A percentile compares a stretch with the other conserved stretches of the same genome.
Evolutionary conservation across 345 rosid species (phyloP).

Genomic region (Hibiscus mutabilis): DNA sequence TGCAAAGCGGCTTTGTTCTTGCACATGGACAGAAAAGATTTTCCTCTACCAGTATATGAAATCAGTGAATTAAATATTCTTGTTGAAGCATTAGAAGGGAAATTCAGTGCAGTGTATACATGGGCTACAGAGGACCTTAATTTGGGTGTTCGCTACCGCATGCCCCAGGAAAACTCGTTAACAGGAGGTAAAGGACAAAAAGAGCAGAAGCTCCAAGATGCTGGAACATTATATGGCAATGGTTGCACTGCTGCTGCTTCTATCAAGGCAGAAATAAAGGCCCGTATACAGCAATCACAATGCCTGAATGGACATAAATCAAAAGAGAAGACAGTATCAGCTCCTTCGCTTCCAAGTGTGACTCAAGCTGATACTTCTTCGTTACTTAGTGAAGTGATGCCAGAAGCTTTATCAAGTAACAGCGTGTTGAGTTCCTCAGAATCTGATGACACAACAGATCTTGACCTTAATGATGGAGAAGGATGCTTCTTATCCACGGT

Average conservation of each 20-base stretch:
- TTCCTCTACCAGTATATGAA: conserved; percentile 46
- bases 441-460: conserved; percentile 12
- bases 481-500: neutral
- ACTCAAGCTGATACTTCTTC: neutral
- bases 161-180: conserved; percentile 13
- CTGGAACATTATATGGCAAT: neutral
- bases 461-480: neutral
- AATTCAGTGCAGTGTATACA: conserved; percentile 36
- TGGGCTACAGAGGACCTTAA: conserved; percentile 40
- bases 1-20: conserved; percentile 57
- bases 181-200: conserved; percentile 8
- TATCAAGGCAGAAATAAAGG: conserved; percentile 29
- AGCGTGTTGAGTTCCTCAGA: conserved; percentile 33
- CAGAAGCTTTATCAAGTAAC: conserved; percentile 18
- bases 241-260: conserved; percentile 19
- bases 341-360: neutral
- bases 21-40: conserved; percentile 46
- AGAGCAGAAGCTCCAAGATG: too few species aligned
- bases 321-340: conserved; percentile 13
- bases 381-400: neutral
- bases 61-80: conserved; percentile 48
- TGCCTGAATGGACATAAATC: conserved; percentile 6
- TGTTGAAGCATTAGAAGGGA: conserved; percentile 51
- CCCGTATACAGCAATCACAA: conserved; percentile 15
- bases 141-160: conserved; percentile 11